A percentile compares a stretch with the other conserved stretches of the same genome.
Evolutionary conservation across 208 protist species (phyloP).

Genomic region (Leishmania braziliensis): DNA sequence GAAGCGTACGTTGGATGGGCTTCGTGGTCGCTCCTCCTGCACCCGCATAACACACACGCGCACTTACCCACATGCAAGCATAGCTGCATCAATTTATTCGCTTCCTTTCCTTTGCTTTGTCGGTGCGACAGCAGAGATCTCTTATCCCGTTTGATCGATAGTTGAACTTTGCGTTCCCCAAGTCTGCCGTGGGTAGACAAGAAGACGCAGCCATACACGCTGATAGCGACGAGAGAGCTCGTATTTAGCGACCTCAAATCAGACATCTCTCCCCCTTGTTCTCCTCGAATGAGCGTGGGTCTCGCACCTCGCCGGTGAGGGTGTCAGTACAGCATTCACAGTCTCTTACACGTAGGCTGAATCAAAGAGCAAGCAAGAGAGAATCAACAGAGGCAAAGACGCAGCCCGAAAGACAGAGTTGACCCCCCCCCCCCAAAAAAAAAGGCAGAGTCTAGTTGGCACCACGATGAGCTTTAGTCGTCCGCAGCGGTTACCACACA

Average conservation of each 20-base stretch:
- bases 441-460: not conserved
- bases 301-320: not conserved
- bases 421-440: not conserved
- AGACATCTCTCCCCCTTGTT: not conserved
- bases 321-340: not conserved
- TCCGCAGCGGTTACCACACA: not conserved
- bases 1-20: not conserved
- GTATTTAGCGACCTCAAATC: not conserved
- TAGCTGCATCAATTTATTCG: not conserved
- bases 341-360: not conserved
- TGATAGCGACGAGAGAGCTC: not conserved
- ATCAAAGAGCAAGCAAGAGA: not conserved
- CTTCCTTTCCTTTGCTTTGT: not conserved
- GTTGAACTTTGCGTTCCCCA: not conserved
- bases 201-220: not conserved
- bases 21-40: too few relatives aligned
- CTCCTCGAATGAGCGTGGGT: not conserved
- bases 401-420: not conserved
- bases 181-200: not conserved
- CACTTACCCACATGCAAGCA: not conserved
- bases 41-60: not conserved
- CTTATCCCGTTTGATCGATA: not conserved
- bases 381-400: not conserved
- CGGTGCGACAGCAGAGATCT: not conserved
- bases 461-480: conserved; percentile 27